These are phyloP conservation scores for Escallonia herrerae DNA, from an alignment of 129 eudicot species.

Conservation along the genomic window DNA sequence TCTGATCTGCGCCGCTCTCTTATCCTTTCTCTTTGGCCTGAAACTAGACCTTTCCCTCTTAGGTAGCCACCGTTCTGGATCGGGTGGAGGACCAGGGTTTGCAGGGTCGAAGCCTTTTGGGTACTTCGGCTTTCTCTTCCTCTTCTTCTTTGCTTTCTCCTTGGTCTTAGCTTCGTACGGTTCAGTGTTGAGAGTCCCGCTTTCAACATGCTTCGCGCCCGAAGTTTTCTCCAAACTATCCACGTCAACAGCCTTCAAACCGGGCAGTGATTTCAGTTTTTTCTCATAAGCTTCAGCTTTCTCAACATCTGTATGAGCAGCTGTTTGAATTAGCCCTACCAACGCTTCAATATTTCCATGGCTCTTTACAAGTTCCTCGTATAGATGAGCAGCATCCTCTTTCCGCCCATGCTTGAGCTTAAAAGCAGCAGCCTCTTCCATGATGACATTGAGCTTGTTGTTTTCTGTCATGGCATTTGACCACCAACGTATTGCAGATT, in stretches of 20 bases:
- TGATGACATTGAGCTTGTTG: constrained; percentile 50
- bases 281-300: constrained; percentile 89
- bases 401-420: constrained; percentile 79
- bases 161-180: constrained; percentile 49
- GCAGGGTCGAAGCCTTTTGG: constrained; percentile 92
- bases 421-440: constrained; percentile 85
- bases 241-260: constrained; percentile 64
- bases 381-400: constrained; percentile 67
- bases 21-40: constrained; percentile 91
- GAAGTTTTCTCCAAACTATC: constrained; percentile 79
- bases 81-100: constrained; percentile 94
- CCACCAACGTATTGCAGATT: constrained; percentile 69
- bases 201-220: constrained; percentile 66
- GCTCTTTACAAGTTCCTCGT: constrained; percentile 76
- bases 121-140: constrained; percentile 92
- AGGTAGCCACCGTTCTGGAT: constrained; percentile 92
- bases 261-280: constrained; percentile 71
- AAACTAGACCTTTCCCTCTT: constrained; percentile 87
- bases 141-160: constrained; percentile 76
- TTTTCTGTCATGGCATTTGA: constrained; percentile 91
- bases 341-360: constrained; percentile 60
- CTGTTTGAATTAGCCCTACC: constrained; percentile 72
- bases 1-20: constrained; percentile 74
- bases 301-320: constrained; percentile 66
- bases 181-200: constrained; percentile 35